These are phyloP conservation scores for Grigorovia humatica DNA, from an alignment of 805 yeast species.

Conservation along the genomic window DNA sequence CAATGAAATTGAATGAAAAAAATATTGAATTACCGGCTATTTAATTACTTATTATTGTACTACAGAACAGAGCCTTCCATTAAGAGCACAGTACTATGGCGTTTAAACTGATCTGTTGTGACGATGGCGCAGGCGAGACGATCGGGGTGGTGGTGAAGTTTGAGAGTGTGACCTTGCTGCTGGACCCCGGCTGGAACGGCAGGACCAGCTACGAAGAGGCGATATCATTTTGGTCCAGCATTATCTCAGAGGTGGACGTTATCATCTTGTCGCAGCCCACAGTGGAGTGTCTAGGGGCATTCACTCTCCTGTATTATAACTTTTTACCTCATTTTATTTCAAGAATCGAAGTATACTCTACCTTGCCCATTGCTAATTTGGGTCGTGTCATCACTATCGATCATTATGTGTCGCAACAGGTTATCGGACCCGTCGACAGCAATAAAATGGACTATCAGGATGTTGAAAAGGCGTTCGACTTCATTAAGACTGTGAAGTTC, in stretches of 20 bases:
- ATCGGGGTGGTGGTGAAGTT: slow-evolving; percentile 45
- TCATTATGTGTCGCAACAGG: slow-evolving; percentile 58
- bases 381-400: slow-evolving; percentile 86
- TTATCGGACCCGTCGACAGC: slow-evolving; percentile 58
- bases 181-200: slow-evolving; percentile 75
- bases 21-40: neutral
- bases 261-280: slow-evolving; percentile 84
- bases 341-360: slow-evolving; percentile 69
- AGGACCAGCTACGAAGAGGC: slow-evolving; percentile 28
- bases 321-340: slow-evolving; percentile 46
- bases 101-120: slow-evolving; percentile 17
- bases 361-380: slow-evolving; percentile 79
- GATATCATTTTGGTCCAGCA: slow-evolving; percentile 30
- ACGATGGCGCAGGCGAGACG: slow-evolving; percentile 20
- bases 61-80: no score
- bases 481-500: slow-evolving; percentile 57
- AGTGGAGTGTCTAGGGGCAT: slow-evolving; percentile 70
- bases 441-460: slow-evolving; percentile 57
- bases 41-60: neutral
- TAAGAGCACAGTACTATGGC: no score
- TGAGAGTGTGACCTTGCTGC: slow-evolving; percentile 46
- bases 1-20: neutral
- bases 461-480: slow-evolving; percentile 72
- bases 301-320: slow-evolving; percentile 48
- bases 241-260: slow-evolving; percentile 46